These are phyloP conservation scores for Colletotrichum coccodes DNA, from an alignment of 2,329 filamentous ascomycete genomes.

Conservation along the genomic window DNA sequence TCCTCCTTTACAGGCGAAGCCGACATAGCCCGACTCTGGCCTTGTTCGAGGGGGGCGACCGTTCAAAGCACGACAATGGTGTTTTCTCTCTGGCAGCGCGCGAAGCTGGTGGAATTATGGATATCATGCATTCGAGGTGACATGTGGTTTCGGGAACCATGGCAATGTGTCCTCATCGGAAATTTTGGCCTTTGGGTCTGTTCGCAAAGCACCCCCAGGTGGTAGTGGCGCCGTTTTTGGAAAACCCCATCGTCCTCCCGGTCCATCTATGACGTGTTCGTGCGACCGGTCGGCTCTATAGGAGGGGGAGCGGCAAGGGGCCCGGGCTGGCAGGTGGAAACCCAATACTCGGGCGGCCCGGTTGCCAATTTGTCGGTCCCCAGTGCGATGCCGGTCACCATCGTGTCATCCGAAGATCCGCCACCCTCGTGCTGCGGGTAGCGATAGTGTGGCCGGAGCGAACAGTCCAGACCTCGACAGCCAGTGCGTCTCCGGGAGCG, in stretches of 20 bases:
- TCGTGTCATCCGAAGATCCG: background rate
- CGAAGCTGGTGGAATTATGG: background rate
- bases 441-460: background rate
- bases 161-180: background rate
- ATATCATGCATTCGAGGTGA: background rate
- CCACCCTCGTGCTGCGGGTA: background rate
- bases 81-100: background rate
- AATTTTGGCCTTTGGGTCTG: background rate
- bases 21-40: background rate
- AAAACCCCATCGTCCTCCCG: background rate
- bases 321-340: background rate
- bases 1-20: background rate
- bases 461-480: background rate
- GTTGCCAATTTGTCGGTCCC: background rate
- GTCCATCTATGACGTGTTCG: slow-evolving; percentile 12
- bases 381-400: background rate
- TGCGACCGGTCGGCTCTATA: background rate
- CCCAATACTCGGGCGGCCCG: background rate
- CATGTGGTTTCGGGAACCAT: background rate
- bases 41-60: background rate
- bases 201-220: background rate
- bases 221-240: background rate
- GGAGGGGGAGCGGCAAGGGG: background rate
- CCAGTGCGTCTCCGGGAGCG: background rate
- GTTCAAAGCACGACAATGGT: background rate